Conservation (phyloP, 2,329 filamentous ascomycete genomes). For the Sarocladium strictum region DNA sequence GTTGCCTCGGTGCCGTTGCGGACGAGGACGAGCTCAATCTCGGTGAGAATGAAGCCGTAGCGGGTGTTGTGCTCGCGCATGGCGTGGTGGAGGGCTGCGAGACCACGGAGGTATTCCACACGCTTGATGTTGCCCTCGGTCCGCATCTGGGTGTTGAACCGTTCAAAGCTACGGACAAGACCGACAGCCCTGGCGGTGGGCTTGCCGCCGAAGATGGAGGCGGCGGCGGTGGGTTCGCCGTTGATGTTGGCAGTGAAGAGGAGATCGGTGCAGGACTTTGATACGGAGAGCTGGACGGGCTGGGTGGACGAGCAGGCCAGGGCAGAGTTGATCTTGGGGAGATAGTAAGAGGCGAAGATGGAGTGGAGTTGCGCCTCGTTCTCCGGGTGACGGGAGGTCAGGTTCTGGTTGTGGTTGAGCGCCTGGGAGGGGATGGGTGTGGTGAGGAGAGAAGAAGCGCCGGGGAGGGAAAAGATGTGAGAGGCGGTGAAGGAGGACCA, state of each 20-base stretch:
- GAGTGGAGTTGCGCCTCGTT: conserved; percentile 70
- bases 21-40: conserved; percentile 89
- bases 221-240: conserved; percentile 50
- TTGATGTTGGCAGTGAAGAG: conserved; percentile 61
- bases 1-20: conserved; percentile 67
- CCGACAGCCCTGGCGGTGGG: conserved; percentile 61
- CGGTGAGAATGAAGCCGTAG: conserved; percentile 94
- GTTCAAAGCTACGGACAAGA: conserved; percentile 85
- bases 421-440: conserved; percentile 54
- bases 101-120: conserved; percentile 81
- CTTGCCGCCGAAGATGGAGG: conserved; percentile 44
- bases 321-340: conserved; percentile 81
- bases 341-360: conserved; percentile 72
- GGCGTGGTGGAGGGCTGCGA: conserved; percentile 78
- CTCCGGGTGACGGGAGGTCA: conserved; percentile 63
- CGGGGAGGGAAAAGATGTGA: conserved; percentile 66
- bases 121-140: conserved; percentile 77
- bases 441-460: conserved; percentile 65
- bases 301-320: conserved; percentile 68
- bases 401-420: conserved; percentile 48
- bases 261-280: conserved; percentile 41
- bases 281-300: conserved; percentile 37
- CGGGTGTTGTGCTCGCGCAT: conserved; percentile 93
- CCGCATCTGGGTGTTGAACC: conserved; percentile 94
- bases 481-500: conserved; percentile 76